Evolutionary conservation across 352 stramenopile species (phyloP), one percentile per base, ranked within the genome.

Genomic region (Globisporangium cylindrosporum): DNA sequence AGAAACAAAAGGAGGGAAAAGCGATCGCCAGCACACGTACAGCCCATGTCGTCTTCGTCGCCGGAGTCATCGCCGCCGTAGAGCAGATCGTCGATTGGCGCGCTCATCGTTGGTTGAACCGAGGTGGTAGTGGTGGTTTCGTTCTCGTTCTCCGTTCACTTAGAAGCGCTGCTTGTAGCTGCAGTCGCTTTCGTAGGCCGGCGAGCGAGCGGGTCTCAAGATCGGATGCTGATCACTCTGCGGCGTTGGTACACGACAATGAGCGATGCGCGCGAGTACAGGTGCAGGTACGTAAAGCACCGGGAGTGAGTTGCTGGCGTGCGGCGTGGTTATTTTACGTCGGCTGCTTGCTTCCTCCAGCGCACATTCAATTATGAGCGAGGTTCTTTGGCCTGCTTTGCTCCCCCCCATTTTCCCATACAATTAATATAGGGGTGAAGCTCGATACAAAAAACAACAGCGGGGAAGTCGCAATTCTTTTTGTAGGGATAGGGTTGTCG

Each of bases 31-130:
- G 1, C 2, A 36, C 29, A 84, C 83, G 70, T 76, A 93, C 86
- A 66, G 61, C 70, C 77, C 72, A 93, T 82, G 4, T 91, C 80
- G 32, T 89, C 84, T 48, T 94, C 86, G 59, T 94, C 86, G 53
- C 86, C 86, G 32, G 86, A 92, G 74, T 95, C 88, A 49, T 94
- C 86, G 64, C 82, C 86, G 55, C 83, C 86, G 70, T 86, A 95
- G 58, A 95, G 75, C 63, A 95, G 69, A 68, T 94, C 82, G 66
- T 95, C 88, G 54, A 95, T 92, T 36, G 84, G 88, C 46, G 88
- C 88, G 67, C 88, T 95, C 87, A 95, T 95, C 29, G 29, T 48
- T 60, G 54, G 6, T 34, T 24, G 27, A 59, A 49, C 15, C 15
- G 41, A 41, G 53, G 22, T 73, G 29, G 32, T 32, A 5, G 32